Evolutionary conservation across 2,329 filamentous ascomycete species (phyloP), one percentile per base, ranked within the genome.

Genomic region (Botryosphaeria dothidea): DNA sequence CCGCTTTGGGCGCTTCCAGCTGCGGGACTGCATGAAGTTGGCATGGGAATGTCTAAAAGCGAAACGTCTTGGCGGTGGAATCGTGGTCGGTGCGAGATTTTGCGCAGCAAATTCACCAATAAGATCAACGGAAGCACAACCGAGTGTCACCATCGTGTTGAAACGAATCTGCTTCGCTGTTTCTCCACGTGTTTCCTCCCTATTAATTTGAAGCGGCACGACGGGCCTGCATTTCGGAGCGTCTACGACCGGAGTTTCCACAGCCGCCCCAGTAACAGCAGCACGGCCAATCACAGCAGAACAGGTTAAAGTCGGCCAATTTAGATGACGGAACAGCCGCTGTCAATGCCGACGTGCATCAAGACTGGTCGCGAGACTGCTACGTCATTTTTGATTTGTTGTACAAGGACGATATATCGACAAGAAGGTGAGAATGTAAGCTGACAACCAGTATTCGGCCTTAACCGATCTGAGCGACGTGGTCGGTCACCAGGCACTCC

Each of bases 401-500:
- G 38, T 60, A 60, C 56, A 45, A 43, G 21, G 4, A 27, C 31
- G 23, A 31, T 19, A 56, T 56, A 56, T 48, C n/a, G 52, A 41
- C 52, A 56, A 41, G 52, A 63, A 45, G 31, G 17, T 48, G 5
- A 36, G 34, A 58, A 58, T 13, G 25, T 5, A 34, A 4, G 21
- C 27, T 27, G 27, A 31, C n/a, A 19, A n/a, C n/a, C 5, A 9
- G 19, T 31, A 25, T n/a, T 34, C 8, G 13, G 5, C 8, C 27
- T 43, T 27, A 73, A 8, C 69, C 70, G 66, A 75, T 75, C 8
- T 60, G 36, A 46, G 68, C 71, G 23, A 73, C 62, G 62, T 75
- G 73, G 17, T 73, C 51, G 15, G 69, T 69, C 21, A 75, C 74
- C 49, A 76, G 45, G 51, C 74, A 76, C 15, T 68, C 72, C 73